A percentile compares a stretch with the other conserved stretches of the same genome.
Conservation (phyloP, 1,139 yeast genomes). For the Scheffersomyces lignicola region DNA sequence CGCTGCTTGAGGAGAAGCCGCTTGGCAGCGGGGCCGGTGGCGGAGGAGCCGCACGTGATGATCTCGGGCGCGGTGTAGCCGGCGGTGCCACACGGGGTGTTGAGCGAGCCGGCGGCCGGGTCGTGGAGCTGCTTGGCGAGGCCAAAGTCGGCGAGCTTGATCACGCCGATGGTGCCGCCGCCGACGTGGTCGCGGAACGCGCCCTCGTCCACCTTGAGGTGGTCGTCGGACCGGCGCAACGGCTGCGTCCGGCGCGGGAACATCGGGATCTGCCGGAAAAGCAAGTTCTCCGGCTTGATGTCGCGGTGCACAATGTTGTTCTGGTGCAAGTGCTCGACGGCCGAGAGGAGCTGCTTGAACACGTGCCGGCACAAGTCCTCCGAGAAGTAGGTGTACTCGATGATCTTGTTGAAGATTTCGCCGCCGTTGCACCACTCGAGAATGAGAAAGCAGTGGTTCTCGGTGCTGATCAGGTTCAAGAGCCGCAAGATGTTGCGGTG, state of each 20-base stretch:
- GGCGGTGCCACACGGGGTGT: slow-evolving; percentile 65
- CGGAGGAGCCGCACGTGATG: slow-evolving; percentile 44
- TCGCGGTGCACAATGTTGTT: slow-evolving; percentile 93
- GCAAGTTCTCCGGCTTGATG: slow-evolving; percentile 89
- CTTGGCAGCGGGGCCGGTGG: slow-evolving; percentile 9
- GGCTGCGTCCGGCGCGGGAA: slow-evolving; percentile 42
- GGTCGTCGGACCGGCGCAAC: slow-evolving; percentile 74
- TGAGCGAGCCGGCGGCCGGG: slow-evolving; percentile 38
- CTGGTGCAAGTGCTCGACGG: slow-evolving; percentile 79
- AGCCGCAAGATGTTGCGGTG: slow-evolving; percentile 77
- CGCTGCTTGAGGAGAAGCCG: slow-evolving; percentile 26
- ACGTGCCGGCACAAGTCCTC: slow-evolving; percentile 86
- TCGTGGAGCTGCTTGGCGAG: slow-evolving; percentile 69
- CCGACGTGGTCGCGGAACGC: slow-evolving; percentile 73
- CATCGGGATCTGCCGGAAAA: slow-evolving; percentile 53
- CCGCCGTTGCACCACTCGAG: slow-evolving; percentile 92
- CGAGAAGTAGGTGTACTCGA: slow-evolving; percentile 84
- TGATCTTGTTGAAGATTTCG: slow-evolving; percentile 91
- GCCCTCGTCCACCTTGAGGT: slow-evolving; percentile 83
- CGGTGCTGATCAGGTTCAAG: slow-evolving; percentile 57
- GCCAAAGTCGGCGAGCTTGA: slow-evolving; percentile 92
- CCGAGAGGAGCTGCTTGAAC: slow-evolving; percentile 78
- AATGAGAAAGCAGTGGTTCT: slow-evolving; percentile 70
- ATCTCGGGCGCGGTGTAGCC: slow-evolving; percentile 91
- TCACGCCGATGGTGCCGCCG: slow-evolving; percentile 84